phyloP scores from a whole-genome alignment of 139 green algal genomes.

The Dunaliella primolecta region DNA sequence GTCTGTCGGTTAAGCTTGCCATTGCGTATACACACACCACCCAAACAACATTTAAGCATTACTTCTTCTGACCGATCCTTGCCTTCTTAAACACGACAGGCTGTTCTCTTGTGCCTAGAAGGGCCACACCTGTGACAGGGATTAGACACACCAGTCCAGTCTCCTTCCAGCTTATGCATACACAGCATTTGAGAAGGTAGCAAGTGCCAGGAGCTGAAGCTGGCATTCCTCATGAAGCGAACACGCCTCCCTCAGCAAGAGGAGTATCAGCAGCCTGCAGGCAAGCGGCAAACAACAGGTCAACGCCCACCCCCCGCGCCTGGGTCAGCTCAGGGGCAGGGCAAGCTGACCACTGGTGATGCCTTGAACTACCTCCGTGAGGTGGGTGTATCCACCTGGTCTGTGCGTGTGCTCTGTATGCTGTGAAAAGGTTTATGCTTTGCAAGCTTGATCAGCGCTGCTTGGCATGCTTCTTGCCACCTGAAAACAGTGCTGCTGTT shows the following conservation, averaged over 20 bases:
- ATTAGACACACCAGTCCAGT: too few relatives aligned
- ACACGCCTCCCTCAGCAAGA: not conserved
- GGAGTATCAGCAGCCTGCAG: not conserved
- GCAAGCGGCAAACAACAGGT: not conserved
- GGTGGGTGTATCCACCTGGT: conserved; percentile 10
- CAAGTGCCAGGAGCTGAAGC: not conserved
- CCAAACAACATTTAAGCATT: too few relatives aligned
- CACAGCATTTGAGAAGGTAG: too few relatives aligned
- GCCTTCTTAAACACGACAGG: too few relatives aligned
- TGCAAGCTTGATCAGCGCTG: not conserved
- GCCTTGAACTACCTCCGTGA: conserved; percentile 71
- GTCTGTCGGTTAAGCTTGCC: too few relatives aligned
- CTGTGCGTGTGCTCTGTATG: not conserved
- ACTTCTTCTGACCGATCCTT: too few relatives aligned
- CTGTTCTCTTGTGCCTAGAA: too few relatives aligned
- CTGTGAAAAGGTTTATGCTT: too few relatives aligned
- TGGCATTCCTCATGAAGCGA: not conserved
- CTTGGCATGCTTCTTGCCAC: not conserved
- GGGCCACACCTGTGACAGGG: too few relatives aligned
- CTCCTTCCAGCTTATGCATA: not conserved
- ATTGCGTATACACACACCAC: too few relatives aligned
- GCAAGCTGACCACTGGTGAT: conserved; percentile 70
- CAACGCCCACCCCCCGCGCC: not conserved
- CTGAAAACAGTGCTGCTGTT: not conserved
- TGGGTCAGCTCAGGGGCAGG: not conserved